A percentile compares a stretch with the other conserved stretches of the same genome.
These are phyloP conservation scores for Penicillium sp. DNA, from an alignment of 2,329 filamentous ascomycete species.

Conservation along the genomic window DNA sequence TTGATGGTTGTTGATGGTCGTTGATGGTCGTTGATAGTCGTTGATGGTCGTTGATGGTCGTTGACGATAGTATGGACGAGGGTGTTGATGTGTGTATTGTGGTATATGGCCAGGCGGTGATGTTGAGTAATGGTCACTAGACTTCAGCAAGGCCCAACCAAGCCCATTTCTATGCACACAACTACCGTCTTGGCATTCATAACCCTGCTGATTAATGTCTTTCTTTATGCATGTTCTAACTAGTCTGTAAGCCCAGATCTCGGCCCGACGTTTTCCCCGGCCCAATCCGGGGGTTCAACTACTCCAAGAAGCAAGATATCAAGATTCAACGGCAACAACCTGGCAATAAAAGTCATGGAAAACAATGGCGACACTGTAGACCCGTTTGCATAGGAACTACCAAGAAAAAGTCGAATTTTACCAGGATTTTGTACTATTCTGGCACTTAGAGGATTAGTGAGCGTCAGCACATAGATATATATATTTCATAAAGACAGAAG, in stretches of 20 bases:
- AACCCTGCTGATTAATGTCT: too few species aligned
- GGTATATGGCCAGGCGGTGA: too few species aligned
- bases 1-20: too few species aligned
- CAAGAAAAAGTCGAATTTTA: not conserved
- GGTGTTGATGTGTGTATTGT: too few species aligned
- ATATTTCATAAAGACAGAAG: not conserved
- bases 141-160: too few species aligned
- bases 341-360: slow-evolving; percentile 1
- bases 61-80: too few species aligned
- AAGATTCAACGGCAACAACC: slow-evolving; percentile 1
- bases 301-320: slow-evolving; percentile 4
- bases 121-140: too few species aligned
- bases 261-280: slow-evolving; percentile 3
- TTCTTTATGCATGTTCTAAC: too few species aligned
- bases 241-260: not conserved
- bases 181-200: too few species aligned
- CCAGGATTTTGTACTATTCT: not conserved
- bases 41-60: too few species aligned
- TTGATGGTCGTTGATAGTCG: too few species aligned
- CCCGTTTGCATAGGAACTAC: not conserved
- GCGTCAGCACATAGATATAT: not conserved
- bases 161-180: too few species aligned
- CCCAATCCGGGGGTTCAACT: not conserved
- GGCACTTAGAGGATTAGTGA: not conserved
- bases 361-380: not conserved